Base-by-base conservation (phyloP, 2,329 filamentous ascomycete genomes). In the Diaporthe batatas region DNA sequence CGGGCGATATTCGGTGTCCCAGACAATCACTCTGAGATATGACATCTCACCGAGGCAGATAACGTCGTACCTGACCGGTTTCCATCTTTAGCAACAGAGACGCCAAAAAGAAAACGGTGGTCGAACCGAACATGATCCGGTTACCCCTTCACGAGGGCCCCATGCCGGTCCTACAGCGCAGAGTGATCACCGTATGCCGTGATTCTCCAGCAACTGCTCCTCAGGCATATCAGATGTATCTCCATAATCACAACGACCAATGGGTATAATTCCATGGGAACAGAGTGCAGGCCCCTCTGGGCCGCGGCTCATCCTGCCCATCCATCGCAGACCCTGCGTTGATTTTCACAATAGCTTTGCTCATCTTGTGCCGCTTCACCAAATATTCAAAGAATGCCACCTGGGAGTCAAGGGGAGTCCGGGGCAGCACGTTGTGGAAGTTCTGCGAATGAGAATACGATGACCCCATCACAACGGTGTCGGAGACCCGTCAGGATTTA, bases 1-100 rank as follows among this genome's bases (percentile, higher is more conserved):
- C 36, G 62, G 62, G 62, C 62, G 29, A 51, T 65, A 51, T 51
- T 44, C 23, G 25, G 12, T 65, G 62, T 65, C 62, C 62, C 62
- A 65, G 62, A 65, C 44, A 51, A 29, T 16, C 44, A 36, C 29
- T n/a, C 42, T 51, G 29, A 65, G 44, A 65, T 29, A 51, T 51
- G 62, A 23, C 16, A 36, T n/a, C 21, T 18, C 23, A 18, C 29
- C 6, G 42, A 51, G 59, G 21, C 16, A 34, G 25, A 25, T 2
- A 23, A 23, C 34, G 44, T 36, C 21, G 59, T 65, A 65, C 29
- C 25, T 51, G 25, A 25, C 44, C 12, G 51, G 36, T 29, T 51
- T 65, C 62, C 44, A 65, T 65, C 62, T 65, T 51, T 65, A 51
- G 62, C 21, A 65, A 36, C 44, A 12, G 44, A 34, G 51, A 39